Conservation (phyloP, 2,329 filamentous ascomycete species). For the Fusarium anguioides region DNA sequence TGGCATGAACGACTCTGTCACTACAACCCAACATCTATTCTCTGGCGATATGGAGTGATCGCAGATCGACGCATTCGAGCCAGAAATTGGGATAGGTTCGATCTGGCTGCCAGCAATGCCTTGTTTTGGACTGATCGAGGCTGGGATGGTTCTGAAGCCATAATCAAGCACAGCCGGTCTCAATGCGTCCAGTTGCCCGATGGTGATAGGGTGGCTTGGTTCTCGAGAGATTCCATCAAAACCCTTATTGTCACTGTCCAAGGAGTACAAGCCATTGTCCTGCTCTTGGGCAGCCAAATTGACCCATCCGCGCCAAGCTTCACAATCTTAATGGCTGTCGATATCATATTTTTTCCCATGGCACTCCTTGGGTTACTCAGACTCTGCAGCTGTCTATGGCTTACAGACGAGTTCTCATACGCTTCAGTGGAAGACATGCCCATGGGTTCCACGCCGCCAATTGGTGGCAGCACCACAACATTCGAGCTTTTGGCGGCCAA, state of each 20-base stretch:
- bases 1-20: conserved; percentile 27
- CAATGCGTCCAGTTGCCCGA: conserved; percentile 12
- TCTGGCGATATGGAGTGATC: conserved; percentile 20
- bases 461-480: not conserved
- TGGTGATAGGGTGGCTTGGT: rapidly evolving
- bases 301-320: not conserved
- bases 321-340: conserved; percentile 2
- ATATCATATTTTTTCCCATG: conserved; percentile 16
- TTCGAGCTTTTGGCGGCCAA: conserved; percentile 6
- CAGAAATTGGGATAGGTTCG: conserved; percentile 1
- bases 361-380: conserved; percentile 12
- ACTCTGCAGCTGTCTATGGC: not conserved
- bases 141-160: conserved; percentile 24
- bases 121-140: conserved; percentile 23
- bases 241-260: conserved; percentile 13
- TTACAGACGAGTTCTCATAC: conserved; percentile 20
- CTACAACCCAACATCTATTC: conserved; percentile 28
- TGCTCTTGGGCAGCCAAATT: not conserved
- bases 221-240: conserved; percentile 1
- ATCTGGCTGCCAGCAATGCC: conserved; percentile 16
- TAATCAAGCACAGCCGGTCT: not conserved
- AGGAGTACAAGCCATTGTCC: not conserved
- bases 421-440: not conserved
- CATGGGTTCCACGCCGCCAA: not conserved
- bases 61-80: conserved; percentile 16